These are phyloP conservation scores for Gossypium laxum DNA, from an alignment of 441 rosid species.

Conservation along the genomic window DNA sequence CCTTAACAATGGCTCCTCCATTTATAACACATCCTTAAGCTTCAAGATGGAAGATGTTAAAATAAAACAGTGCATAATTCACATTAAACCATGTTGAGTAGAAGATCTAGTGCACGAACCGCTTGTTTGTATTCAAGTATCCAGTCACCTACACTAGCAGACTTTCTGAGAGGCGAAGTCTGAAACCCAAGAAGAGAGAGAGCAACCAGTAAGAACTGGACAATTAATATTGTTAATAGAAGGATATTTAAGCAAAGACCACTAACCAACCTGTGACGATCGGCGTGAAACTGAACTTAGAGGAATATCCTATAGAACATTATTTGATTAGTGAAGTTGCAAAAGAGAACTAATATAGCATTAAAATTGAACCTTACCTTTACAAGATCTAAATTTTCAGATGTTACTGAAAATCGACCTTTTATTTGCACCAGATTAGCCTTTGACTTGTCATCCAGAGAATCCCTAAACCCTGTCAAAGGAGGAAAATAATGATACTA, in stretches of 20 bases:
- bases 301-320: slow-evolving; percentile 70
- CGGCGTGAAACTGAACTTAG: slow-evolving; percentile 64
- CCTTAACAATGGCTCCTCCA: neutral
- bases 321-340: slow-evolving; percentile 37
- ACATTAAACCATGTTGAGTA: neutral
- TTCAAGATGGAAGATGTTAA: neutral
- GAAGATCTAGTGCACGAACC: slow-evolving; percentile 30
- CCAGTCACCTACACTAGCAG: slow-evolving; percentile 98
- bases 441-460: slow-evolving; percentile 84
- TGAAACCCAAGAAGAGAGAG: slow-evolving; percentile 28
- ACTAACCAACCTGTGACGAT: slow-evolving; percentile 63
- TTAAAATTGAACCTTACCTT: slow-evolving; percentile 46
- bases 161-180: slow-evolving; percentile 76
- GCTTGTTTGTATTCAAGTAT: slow-evolving; percentile 52
- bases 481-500: slow-evolving; percentile 10
- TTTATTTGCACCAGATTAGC: slow-evolving; percentile 83
- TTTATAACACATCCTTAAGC: neutral
- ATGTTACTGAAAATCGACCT: slow-evolving; percentile 94
- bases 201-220: slow-evolving; percentile 16
- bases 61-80: slow-evolving; percentile 5
- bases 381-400: slow-evolving; percentile 84
- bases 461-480: slow-evolving; percentile 71
- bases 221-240: slow-evolving; percentile 12
- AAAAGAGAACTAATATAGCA: slow-evolving; percentile 15
- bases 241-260: slow-evolving; percentile 19